These are phyloP conservation scores for Porpolomopsis calyptriformis DNA, from an alignment of 768 basidiomycete genomes.

Conservation along the genomic window DNA sequence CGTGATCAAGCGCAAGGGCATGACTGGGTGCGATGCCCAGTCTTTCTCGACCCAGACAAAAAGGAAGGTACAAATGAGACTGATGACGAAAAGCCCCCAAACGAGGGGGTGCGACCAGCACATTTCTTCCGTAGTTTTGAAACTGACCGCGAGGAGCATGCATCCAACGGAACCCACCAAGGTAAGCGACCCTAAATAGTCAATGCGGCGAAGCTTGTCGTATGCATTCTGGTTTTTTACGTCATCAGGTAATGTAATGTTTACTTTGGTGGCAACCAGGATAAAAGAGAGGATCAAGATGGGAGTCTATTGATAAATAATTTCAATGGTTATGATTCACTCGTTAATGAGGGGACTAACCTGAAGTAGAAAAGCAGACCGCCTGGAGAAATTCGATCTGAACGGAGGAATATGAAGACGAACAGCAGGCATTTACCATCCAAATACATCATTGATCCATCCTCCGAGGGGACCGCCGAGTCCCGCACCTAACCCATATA, in stretches of 20 bases:
- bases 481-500: conserved; percentile 77
- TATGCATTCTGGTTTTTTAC: conserved; percentile 45
- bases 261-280: conserved; percentile 66
- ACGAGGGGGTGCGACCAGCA: conserved; percentile 69
- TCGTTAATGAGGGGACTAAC: conserved; percentile 28
- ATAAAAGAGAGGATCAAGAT: conserved; percentile 60
- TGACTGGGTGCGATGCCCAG: conserved; percentile 75
- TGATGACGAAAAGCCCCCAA: conserved; percentile 49
- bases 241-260: conserved; percentile 63
- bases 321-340: conserved; percentile 3
- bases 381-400: conserved; percentile 43
- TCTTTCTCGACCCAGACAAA: conserved; percentile 77
- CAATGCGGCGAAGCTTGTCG: conserved; percentile 69
- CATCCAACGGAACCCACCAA: conserved; percentile 62
- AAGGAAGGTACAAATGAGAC: conserved; percentile 38
- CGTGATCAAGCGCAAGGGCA: conserved; percentile 74
- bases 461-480: conserved; percentile 75
- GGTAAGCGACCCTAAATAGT: conserved; percentile 74
- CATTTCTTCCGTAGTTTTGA: conserved; percentile 70
- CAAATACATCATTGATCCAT: conserved; percentile 76
- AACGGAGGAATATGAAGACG: conserved; percentile 8
- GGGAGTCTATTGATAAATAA: conserved; percentile 45
- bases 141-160: conserved; percentile 64
- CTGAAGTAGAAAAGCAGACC: conserved; percentile 79
- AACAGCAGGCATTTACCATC: conserved; percentile 48